A percentile compares a stretch with the other conserved stretches of the same genome.
Conservation (phyloP, 2,329 filamentous ascomycete species). For the Byssochlamys sp. region DNA sequence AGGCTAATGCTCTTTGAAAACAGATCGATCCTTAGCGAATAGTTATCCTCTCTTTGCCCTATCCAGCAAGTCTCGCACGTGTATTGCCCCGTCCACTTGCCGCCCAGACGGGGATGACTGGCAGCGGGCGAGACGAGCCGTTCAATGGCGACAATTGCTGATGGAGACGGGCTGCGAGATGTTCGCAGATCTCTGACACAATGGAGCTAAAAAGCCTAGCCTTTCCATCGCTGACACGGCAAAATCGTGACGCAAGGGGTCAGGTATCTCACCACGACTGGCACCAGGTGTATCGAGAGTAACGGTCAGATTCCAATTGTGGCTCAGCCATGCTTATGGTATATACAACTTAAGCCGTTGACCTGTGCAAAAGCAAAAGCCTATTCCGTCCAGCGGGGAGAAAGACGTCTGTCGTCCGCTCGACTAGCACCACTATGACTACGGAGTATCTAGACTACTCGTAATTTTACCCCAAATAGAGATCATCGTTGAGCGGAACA, state of each 20-base stretch:
- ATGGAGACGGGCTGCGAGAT: not conserved
- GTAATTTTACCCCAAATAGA: not conserved
- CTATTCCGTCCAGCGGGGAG: not conserved
- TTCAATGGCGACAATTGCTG: not conserved
- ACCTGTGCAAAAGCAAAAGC: not conserved
- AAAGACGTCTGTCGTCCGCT: not conserved
- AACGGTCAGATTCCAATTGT: not conserved
- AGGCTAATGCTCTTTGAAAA: not conserved
- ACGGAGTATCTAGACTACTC: no score
- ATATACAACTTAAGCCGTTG: not conserved
- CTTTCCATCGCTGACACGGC: not conserved
- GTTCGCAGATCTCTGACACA: not conserved
- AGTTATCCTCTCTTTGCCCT: not conserved
- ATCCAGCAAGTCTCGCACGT: not conserved
- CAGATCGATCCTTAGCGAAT: not conserved
- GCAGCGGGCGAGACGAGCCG: not conserved
- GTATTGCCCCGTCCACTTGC: not conserved
- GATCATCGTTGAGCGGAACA: not conserved
- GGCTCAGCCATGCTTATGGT: not conserved
- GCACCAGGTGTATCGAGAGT: not conserved
- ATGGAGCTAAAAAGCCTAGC: not conserved
- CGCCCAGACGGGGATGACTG: not conserved
- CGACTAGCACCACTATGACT: no score
- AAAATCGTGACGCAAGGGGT: not conserved
- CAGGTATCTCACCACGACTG: not conserved